These are phyloP conservation scores for Xylariaceae sp. DNA, from an alignment of 2,329 filamentous ascomycete species.

Conservation along the genomic window DNA sequence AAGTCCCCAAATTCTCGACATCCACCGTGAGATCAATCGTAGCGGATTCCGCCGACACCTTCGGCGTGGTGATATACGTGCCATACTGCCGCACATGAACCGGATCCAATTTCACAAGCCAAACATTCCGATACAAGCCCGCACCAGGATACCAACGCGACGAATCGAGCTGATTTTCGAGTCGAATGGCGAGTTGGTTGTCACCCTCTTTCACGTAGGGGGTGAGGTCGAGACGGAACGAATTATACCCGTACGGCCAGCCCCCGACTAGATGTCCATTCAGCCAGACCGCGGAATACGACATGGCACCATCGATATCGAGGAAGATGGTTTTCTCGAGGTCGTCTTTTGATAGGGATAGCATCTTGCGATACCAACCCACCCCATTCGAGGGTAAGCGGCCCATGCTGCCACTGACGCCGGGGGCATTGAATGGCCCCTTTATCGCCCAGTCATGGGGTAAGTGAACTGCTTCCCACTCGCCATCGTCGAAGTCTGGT, in stretches of 20 bases:
- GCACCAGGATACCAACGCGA: slow-evolving; percentile 52
- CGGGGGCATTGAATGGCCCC: slow-evolving; percentile 35
- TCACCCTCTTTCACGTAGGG: slow-evolving; percentile 34
- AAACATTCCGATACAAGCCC: slow-evolving; percentile 50
- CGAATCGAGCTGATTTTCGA: slow-evolving; percentile 45
- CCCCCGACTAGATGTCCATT: slow-evolving; percentile 46
- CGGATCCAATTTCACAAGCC: slow-evolving; percentile 44
- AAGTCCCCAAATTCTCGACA: slow-evolving; percentile 40
- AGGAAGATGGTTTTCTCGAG: slow-evolving; percentile 23
- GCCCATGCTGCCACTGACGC: slow-evolving; percentile 37
- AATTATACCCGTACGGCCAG: slow-evolving; percentile 48
- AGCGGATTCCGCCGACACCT: slow-evolving; percentile 41
- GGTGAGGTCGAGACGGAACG: slow-evolving; percentile 47
- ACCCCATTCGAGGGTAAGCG: slow-evolving; percentile 48
- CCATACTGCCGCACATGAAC: slow-evolving; percentile 47
- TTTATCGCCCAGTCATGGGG: slow-evolving; percentile 43
- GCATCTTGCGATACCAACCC: slow-evolving; percentile 43
- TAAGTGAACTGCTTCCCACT: slow-evolving; percentile 37
- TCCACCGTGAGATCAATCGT: slow-evolving; percentile 40
- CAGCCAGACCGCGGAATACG: slow-evolving; percentile 47
- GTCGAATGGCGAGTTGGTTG: slow-evolving; percentile 45
- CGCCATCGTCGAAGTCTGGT: slow-evolving; percentile 26
- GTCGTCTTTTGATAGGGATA: slow-evolving; percentile 26
- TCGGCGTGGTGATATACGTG: slow-evolving; percentile 43
- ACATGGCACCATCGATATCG: slow-evolving; percentile 46